Base-by-base conservation (phyloP, 257 asterid genomes). In the Osmanthus fragrans region DNA sequence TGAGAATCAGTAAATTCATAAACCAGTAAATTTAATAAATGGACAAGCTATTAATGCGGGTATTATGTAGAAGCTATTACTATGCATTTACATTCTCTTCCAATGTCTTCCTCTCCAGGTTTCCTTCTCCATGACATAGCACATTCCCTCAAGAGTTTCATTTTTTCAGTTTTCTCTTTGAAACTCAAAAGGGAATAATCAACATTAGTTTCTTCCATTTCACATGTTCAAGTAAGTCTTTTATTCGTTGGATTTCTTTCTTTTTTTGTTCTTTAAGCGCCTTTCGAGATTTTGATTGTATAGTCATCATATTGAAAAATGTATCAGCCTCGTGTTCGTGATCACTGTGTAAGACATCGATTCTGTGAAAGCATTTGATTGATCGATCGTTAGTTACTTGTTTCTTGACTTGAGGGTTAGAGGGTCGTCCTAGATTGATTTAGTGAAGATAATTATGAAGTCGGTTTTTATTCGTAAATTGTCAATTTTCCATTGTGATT, bases 1-100 rank as follows among this genome's bases (percentile, higher is more conserved):
- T 15, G 6, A 13, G 54, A 45, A 15, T 45, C 54, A 45, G 54
- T 45, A 45, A 15, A 15, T 45, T 13, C 19, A 45, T 45, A 45
- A 45, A 19, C 65, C 30, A 7, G 27, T 63, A 71, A 70, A 76
- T 60, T 32, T 9, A 77, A 80, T 78, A 77, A 73, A 78, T 70
- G 89, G 87, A 83, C 21, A 60, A 77, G 80, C 88, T 71, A 82
- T 77, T 68, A 79, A 75, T 76, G 74, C 88, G 89, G 82, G 63
- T 81, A 76, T 86, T 79, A 72, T 77, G 84, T 85, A 91, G 85
- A 80, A 66, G 68, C 29, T 60, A 81, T 77, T 75, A 74, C 76
- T 77, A 32, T 72, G 79, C 81, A 33, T 72, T 30, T 79, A 15
- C 82, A 30, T 70, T 70, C 79, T 32, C 47, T 56, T 40, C 39